These are phyloP conservation scores for Termitomyces sp. DNA, from an alignment of 768 basidiomycete species.

Conservation along the genomic window DNA sequence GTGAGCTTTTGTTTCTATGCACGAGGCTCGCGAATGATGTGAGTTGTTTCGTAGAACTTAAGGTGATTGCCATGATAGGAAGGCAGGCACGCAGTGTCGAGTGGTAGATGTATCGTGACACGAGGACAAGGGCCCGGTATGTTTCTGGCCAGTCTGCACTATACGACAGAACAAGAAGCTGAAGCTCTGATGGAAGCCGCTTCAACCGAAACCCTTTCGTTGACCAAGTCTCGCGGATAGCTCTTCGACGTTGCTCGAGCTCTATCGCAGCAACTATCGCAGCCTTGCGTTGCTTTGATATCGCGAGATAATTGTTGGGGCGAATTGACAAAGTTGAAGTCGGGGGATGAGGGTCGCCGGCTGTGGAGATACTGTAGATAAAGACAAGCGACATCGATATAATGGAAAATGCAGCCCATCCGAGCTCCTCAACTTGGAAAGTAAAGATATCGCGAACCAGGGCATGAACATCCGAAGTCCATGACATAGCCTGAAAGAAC, in stretches of 20 bases:
- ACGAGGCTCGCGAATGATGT: conserved; percentile 23
- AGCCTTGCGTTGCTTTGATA: conserved; percentile 16
- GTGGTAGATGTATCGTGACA: conserved; percentile 27
- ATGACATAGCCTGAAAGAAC: not conserved
- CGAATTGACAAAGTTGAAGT: not conserved
- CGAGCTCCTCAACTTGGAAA: conserved; percentile 12
- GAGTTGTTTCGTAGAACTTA: conserved; percentile 29
- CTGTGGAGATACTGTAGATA: conserved; percentile 12
- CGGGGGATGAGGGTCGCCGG: conserved; percentile 4
- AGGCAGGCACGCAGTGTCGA: conserved; percentile 30
- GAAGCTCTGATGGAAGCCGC: conserved; percentile 30
- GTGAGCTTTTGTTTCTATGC: conserved; percentile 6
- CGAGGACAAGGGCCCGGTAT: conserved; percentile 29
- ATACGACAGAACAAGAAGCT: conserved; percentile 25
- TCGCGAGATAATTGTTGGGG: conserved; percentile 17
- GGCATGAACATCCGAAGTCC: not conserved
- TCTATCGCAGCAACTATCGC: conserved; percentile 17
- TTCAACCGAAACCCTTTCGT: conserved; percentile 23
- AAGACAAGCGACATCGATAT: conserved; percentile 13
- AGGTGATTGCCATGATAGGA: conserved; percentile 28
- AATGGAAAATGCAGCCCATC: conserved; percentile 12
- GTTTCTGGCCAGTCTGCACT: conserved; percentile 26
- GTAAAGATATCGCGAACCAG: conserved; percentile 3
- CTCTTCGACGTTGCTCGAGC: conserved; percentile 18
- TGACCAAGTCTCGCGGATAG: conserved; percentile 12